These are phyloP conservation scores for Lachnellula arida DNA, from an alignment of 2,329 filamentous ascomycete genomes.

Conservation along the genomic window DNA sequence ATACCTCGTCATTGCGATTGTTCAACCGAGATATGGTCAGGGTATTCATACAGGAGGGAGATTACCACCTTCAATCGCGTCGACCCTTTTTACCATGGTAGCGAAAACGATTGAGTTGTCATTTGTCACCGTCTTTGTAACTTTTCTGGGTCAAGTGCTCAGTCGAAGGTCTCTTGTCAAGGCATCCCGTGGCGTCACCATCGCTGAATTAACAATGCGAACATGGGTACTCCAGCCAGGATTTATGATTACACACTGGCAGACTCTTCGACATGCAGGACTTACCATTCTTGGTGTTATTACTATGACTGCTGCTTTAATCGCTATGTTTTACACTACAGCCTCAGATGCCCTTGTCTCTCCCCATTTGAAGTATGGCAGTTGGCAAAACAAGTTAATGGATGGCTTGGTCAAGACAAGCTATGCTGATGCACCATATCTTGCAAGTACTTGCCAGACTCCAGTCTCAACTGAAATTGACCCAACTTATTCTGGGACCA, in stretches of 20 bases:
- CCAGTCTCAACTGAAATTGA: constrained; percentile 48
- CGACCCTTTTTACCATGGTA: constrained; percentile 61
- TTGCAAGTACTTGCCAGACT: constrained; percentile 54
- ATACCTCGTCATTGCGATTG: constrained; percentile 60
- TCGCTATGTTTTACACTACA: constrained; percentile 69
- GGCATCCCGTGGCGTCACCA: constrained; percentile 58
- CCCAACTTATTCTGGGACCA: constrained; percentile 38
- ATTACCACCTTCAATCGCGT: constrained; percentile 59
- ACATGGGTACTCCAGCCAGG: constrained; percentile 71
- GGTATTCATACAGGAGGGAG: constrained; percentile 48
- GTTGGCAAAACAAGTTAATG: constrained; percentile 45
- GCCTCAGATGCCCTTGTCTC: constrained; percentile 71
- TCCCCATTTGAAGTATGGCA: constrained; percentile 61
- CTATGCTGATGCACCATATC: constrained; percentile 59
- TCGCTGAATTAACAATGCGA: constrained; percentile 75
- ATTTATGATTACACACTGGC: constrained; percentile 64
- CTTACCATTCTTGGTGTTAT: constrained; percentile 59
- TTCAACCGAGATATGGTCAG: constrained; percentile 58
- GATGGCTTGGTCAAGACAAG: constrained; percentile 53
- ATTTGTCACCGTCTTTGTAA: constrained; percentile 73
- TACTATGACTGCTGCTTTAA: constrained; percentile 58
- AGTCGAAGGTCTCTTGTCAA: constrained; percentile 63
- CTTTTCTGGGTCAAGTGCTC: constrained; percentile 69
- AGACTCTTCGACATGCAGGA: constrained; percentile 59
- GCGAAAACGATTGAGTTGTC: constrained; percentile 75